Evolutionary conservation across 176 grass and related monocot genomes (phyloP).

Genomic region (Ensete glaucum): DNA sequence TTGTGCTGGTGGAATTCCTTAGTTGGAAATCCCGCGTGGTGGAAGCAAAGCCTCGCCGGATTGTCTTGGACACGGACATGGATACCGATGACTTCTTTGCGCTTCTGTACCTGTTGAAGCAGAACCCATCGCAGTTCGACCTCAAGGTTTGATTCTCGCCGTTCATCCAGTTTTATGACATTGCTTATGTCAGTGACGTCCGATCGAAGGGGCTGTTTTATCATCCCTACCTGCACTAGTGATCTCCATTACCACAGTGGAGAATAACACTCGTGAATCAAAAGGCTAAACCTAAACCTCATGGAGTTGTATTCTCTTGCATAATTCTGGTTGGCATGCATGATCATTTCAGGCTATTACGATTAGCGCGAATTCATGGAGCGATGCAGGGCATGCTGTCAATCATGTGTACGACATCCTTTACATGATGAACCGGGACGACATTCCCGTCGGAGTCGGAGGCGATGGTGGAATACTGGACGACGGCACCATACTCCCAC

Average conservation of each 20-base stretch:
- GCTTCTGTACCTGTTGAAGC: slow-evolving; percentile 81
- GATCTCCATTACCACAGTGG: too few relatives aligned
- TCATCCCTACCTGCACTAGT: too few relatives aligned
- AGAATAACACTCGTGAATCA: too few relatives aligned
- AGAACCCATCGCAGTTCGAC: slow-evolving; percentile 61
- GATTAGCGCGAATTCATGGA: slow-evolving; percentile 56
- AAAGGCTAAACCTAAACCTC: background rate
- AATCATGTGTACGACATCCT: slow-evolving; percentile 72
- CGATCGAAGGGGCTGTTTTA: too few relatives aligned
- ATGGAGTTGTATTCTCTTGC: background rate
- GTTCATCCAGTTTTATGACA: background rate
- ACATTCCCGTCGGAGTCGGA: slow-evolving; percentile 59
- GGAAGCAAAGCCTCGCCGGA: slow-evolving; percentile 25
- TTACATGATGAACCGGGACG: slow-evolving; percentile 84
- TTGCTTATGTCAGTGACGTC: too few relatives aligned
- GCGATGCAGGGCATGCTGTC: slow-evolving; percentile 65
- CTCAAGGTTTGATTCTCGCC: slow-evolving; percentile 42
- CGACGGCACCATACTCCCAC: slow-evolving; percentile 41
- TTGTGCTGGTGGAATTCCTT: background rate
- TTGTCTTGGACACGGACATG: slow-evolving; percentile 64
- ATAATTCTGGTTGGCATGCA: background rate
- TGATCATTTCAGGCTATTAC: slow-evolving; percentile 43
- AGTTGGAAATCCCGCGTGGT: background rate
- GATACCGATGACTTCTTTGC: slow-evolving; percentile 76
- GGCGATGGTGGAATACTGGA: slow-evolving; percentile 80